Conservation (phyloP, 768 basidiomycete species). For the Lentinula edodes region DNA sequence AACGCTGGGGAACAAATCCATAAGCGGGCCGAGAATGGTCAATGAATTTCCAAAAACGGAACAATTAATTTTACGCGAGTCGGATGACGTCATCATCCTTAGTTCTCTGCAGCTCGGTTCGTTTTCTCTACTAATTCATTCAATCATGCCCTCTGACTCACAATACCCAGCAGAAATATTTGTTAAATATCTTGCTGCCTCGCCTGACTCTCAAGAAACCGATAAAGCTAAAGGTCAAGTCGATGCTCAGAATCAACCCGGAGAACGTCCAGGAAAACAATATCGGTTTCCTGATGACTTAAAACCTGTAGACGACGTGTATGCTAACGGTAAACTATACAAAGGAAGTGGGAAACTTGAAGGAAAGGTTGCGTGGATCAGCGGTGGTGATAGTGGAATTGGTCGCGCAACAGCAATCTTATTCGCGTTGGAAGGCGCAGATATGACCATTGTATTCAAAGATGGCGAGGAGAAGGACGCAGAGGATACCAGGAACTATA, state of each 20-base stretch:
- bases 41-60: no score
- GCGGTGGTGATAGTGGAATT: not conserved
- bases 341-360: conserved; percentile 2
- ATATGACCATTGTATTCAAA: conserved; percentile 23
- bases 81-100: not conserved
- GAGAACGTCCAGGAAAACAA: not conserved
- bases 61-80: no score
- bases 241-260: not conserved
- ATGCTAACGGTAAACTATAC: not conserved
- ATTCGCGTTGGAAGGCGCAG: conserved; percentile 29
- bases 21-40: no score
- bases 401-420: conserved; percentile 6
- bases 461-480: conserved; percentile 35
- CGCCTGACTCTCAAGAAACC: not conserved
- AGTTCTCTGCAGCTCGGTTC: not conserved
- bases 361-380: not conserved
- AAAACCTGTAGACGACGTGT: not conserved
- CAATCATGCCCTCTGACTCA: not conserved
- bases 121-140: not conserved
- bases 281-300: not conserved
- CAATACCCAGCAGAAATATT: conserved; percentile 1
- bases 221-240: not conserved
- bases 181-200: not conserved
- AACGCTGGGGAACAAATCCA: not conserved
- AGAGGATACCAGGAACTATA: conserved; percentile 26